phyloP scores from a whole-genome alignment of 768 basidiomycete genomes.

The Phaffia tasmanica region DNA sequence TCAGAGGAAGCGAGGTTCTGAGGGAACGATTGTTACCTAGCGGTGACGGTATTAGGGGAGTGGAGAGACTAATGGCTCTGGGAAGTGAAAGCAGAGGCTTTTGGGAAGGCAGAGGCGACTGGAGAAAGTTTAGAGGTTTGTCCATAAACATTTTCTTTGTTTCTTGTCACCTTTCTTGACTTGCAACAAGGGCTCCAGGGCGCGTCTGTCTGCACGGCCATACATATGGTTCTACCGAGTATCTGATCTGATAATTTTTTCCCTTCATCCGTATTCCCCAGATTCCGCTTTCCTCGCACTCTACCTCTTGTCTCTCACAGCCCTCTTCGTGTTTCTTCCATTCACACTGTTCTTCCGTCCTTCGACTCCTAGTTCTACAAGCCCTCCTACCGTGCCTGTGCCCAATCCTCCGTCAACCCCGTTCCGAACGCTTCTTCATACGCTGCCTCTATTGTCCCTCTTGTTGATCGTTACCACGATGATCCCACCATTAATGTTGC shows the following conservation, averaged over 20 bases:
- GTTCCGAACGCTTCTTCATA: constrained; percentile 24
- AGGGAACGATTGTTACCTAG: background rate
- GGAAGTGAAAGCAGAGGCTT: constrained; percentile 1
- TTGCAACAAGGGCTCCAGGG: too few relatives aligned
- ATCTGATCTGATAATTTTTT: background rate
- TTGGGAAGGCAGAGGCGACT: constrained; percentile 22
- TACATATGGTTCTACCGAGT: background rate
- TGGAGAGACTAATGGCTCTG: constrained; percentile 2
- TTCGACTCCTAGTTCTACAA: background rate
- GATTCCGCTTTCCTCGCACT: constrained; percentile 21
- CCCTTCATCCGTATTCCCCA: background rate
- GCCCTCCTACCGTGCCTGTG: background rate
- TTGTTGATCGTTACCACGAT: constrained; percentile 3
- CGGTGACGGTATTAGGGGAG: background rate
- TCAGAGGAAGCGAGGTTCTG: background rate
- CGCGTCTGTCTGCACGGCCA: too few relatives aligned
- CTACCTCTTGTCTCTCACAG: constrained; percentile 9
- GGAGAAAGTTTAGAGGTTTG: constrained; percentile 22
- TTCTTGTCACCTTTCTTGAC: background rate
- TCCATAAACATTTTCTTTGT: background rate
- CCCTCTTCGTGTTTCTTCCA: constrained; percentile 13
- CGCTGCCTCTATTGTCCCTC: constrained; percentile 19
- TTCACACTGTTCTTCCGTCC: constrained; percentile 18
- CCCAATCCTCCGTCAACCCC: constrained; percentile 6
- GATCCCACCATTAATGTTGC: constrained; percentile 11